A percentile compares a stretch with the other conserved stretches of the same genome.
phyloP scores from a whole-genome alignment of 1,139 yeast species.

The Scheffersomyces illinoinensis region DNA sequence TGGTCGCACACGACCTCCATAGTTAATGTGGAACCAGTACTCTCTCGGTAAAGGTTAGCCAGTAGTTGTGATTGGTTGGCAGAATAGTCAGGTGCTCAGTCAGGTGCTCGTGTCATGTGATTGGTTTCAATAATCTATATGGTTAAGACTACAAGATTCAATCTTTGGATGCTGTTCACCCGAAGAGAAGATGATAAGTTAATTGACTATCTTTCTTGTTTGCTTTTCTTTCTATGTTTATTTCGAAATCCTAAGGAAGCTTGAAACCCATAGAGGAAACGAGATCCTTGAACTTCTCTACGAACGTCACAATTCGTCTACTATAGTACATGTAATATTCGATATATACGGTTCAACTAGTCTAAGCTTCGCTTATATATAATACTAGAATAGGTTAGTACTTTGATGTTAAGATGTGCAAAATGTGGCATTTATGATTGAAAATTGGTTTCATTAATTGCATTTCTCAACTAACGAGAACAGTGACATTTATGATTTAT shows the following conservation, averaged over 20 bases:
- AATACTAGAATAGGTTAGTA: slow-evolving; percentile 41
- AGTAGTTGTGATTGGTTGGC: not conserved
- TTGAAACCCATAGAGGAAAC: not conserved
- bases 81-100: not conserved
- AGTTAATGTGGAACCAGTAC: not conserved
- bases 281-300: not conserved
- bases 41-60: slow-evolving; percentile 1
- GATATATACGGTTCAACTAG: not conserved
- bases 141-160: too few relatives aligned
- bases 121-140: not conserved
- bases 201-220: not conserved
- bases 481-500: too few relatives aligned
- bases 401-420: not conserved
- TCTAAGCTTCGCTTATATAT: slow-evolving; percentile 46
- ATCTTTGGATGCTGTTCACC: too few relatives aligned
- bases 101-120: not conserved
- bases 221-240: not conserved
- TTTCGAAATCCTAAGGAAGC: not conserved
- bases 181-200: not conserved
- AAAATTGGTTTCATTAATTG: too few relatives aligned
- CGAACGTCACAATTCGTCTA: not conserved
- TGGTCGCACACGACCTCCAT: slow-evolving; percentile 10
- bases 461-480: too few relatives aligned
- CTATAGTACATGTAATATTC: not conserved
- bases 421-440: too few relatives aligned